Percentiles rank a stretch among this genome's conserved stretches.
These are phyloP conservation scores for Tulasnella sp. DNA, from an alignment of 768 basidiomycete genomes.

Conservation along the genomic window DNA sequence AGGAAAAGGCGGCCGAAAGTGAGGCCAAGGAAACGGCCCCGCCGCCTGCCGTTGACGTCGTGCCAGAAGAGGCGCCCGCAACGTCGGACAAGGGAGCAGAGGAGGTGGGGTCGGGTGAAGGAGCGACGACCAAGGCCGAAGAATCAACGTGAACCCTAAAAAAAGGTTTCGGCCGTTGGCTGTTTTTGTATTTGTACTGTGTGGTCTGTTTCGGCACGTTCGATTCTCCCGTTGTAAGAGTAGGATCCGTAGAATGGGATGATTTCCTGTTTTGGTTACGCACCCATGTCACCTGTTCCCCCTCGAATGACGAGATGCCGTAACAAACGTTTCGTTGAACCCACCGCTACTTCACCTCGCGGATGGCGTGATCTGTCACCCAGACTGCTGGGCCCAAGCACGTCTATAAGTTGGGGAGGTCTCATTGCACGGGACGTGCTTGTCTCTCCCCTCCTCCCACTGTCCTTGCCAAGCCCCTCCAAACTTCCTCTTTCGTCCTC, in stretches of 20 bases:
- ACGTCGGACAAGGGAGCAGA: neutral
- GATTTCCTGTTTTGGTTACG: neutral
- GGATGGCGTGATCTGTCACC: neutral
- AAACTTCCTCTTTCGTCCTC: neutral
- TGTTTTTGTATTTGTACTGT: neutral
- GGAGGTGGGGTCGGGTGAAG: neutral
- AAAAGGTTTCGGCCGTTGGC: neutral
- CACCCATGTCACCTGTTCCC: neutral
- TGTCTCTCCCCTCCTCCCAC: neutral
- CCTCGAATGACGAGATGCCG: neutral
- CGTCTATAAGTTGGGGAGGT: neutral
- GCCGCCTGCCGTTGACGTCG: neutral
- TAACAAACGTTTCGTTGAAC: neutral
- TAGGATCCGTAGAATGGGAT: neutral
- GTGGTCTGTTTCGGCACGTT: neutral
- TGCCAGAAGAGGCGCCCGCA: neutral
- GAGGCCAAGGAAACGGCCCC: neutral
- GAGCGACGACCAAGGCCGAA: neutral
- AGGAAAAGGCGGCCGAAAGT: constrained; percentile 2
- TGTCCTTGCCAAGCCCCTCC: neutral
- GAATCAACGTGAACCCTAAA: neutral
- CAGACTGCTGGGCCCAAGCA: neutral
- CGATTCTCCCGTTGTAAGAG: neutral
- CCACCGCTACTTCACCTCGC: neutral
- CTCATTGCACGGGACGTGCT: neutral